Evolutionary conservation across 768 basidiomycete genomes (phyloP).

Genomic region (Tylopilus rubrobrunneus): DNA sequence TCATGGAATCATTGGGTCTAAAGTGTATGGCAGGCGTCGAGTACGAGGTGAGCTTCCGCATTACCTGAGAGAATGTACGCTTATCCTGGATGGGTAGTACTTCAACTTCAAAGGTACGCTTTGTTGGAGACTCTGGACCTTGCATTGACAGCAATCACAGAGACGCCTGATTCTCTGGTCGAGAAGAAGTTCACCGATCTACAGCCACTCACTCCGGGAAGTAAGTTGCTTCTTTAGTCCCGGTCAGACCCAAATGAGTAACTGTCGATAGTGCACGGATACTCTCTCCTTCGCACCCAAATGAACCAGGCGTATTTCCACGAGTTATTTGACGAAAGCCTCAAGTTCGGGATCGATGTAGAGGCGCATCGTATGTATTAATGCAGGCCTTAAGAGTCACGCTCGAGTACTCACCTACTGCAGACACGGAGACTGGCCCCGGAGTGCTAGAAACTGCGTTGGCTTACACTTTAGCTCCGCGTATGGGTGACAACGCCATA

Average conservation of each 20-base stretch:
- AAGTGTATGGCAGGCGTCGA: constrained; percentile 85
- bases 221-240: constrained; percentile 44
- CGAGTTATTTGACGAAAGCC: constrained; percentile 75
- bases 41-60: constrained; percentile 64
- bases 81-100: constrained; percentile 54
- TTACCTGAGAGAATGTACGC: neutral
- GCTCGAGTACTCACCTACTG: neutral
- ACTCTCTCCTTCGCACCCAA: constrained; percentile 88
- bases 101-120: constrained; percentile 84
- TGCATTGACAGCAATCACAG: constrained; percentile 35
- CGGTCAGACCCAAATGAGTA: neutral
- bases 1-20: constrained; percentile 41
- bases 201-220: constrained; percentile 85
- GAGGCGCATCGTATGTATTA: constrained; percentile 76
- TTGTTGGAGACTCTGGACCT: neutral
- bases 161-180: constrained; percentile 72
- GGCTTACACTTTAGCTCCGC: constrained; percentile 71
- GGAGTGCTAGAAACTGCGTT: constrained; percentile 86
- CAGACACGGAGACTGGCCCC: constrained; percentile 91
- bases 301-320: constrained; percentile 88
- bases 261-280: constrained; percentile 79
- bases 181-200: constrained; percentile 77
- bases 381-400: neutral
- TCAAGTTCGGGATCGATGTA: constrained; percentile 70
- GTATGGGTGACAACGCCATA: constrained; percentile 89